Conservation (phyloP, 305 asterid species). For the Ajuga reptans region DNA sequence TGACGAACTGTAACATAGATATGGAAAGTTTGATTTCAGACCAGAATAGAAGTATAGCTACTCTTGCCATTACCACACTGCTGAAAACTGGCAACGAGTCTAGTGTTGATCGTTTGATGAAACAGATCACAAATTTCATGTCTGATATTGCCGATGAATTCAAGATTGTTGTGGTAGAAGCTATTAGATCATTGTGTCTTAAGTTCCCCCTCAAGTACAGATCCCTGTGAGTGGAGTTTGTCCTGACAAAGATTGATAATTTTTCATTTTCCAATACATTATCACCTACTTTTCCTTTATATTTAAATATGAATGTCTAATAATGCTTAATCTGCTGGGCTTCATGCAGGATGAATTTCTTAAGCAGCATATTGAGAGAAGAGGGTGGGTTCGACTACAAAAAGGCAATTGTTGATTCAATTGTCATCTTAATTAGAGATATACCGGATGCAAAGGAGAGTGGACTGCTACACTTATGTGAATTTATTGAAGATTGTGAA, state of each 20-base stretch:
- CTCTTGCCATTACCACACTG: slow-evolving; percentile 94
- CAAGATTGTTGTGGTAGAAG: slow-evolving; percentile 98
- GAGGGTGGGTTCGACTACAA: slow-evolving; percentile 99
- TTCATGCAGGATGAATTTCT: slow-evolving; percentile 78
- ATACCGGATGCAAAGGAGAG: slow-evolving; percentile 98
- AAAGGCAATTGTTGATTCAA: slow-evolving; percentile 94
- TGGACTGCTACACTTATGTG: slow-evolving; percentile 92
- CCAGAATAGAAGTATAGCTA: slow-evolving; percentile 97
- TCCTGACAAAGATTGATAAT: neutral
- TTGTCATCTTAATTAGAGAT: slow-evolving; percentile 92
- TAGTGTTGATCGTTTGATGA: slow-evolving; percentile 94
- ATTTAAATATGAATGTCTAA: neutral
- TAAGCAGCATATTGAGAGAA: slow-evolving; percentile 94
- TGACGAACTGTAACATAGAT: slow-evolving; percentile 91
- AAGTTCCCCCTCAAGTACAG: slow-evolving; percentile 95
- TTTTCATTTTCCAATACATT: slow-evolving; percentile 7
- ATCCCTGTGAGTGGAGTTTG: slow-evolving; percentile 68
- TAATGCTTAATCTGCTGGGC: slow-evolving; percentile 12
- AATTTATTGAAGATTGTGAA: slow-evolving; percentile 98
- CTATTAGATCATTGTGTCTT: slow-evolving; percentile 90
- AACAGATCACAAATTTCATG: slow-evolving; percentile 94
- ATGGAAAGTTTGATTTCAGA: slow-evolving; percentile 99
- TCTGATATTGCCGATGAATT: slow-evolving; percentile 99
- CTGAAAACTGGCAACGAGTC: slow-evolving; percentile 98
- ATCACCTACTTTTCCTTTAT: neutral